phyloP scores from a whole-genome alignment of 495 filamentous ascomycete genomes.

The Penicillium flavigenum region DNA sequence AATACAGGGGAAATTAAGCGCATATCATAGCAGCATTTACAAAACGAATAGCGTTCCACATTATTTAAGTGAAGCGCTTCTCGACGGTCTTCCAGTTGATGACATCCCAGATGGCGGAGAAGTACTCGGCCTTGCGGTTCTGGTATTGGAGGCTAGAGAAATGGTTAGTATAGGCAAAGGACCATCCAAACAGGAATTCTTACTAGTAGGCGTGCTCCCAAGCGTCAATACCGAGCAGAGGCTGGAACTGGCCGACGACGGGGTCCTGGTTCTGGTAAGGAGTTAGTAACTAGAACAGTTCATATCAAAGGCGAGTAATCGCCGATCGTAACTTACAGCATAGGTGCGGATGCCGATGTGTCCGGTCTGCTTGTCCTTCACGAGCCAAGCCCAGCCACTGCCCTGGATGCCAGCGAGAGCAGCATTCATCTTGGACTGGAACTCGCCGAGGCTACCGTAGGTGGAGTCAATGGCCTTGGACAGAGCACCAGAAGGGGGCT shows the following conservation, averaged over 20 bases:
- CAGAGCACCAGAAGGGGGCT: slow-evolving; percentile 64
- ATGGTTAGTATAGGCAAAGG: slow-evolving; percentile 43
- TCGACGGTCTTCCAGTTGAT: slow-evolving; percentile 97
- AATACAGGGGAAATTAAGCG: slow-evolving; percentile 20
- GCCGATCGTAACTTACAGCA: slow-evolving; percentile 48
- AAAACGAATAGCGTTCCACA: neutral
- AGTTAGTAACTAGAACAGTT: slow-evolving; percentile 14
- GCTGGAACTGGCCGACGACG: slow-evolving; percentile 80
- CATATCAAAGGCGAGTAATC: neutral
- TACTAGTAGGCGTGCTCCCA: slow-evolving; percentile 91
- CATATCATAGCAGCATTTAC: slow-evolving; percentile 7
- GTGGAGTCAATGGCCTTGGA: slow-evolving; percentile 69
- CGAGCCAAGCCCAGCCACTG: slow-evolving; percentile 93
- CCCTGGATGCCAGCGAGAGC: slow-evolving; percentile 89
- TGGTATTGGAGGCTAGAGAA: slow-evolving; percentile 80
- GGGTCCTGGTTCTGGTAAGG: slow-evolving; percentile 78
- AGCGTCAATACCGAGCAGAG: slow-evolving; percentile 91
- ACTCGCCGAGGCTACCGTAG: slow-evolving; percentile 69
- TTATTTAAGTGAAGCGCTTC: slow-evolving; percentile 62
- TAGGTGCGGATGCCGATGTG: slow-evolving; percentile 73
- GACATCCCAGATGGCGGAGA: slow-evolving; percentile 94
- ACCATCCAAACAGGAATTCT: slow-evolving; percentile 17
- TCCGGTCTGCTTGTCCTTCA: slow-evolving; percentile 78
- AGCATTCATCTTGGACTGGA: slow-evolving; percentile 75
- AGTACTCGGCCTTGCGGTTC: slow-evolving; percentile 99